A percentile compares a stretch with the other conserved stretches of the same genome.
Conservation (phyloP, 1,284 basidiomycete species). For the Mrakiaceae sp. region DNA sequence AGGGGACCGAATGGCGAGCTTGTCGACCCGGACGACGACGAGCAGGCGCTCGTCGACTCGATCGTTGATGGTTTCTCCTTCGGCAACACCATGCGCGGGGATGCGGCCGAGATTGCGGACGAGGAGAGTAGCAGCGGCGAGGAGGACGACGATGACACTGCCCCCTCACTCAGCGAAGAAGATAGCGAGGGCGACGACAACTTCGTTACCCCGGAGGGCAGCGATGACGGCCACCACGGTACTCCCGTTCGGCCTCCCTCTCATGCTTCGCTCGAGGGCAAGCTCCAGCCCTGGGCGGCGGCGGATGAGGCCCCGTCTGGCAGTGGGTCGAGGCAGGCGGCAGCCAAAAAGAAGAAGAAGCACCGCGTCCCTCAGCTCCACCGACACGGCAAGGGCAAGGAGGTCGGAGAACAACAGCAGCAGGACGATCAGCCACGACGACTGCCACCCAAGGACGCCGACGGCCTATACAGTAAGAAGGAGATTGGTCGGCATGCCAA, state of each 20-base stretch:
- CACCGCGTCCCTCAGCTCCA: background rate
- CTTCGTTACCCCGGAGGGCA: background rate
- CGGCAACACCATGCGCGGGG: slow-evolving; percentile 60
- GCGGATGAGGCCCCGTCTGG: slow-evolving; percentile 7
- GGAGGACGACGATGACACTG: slow-evolving; percentile 46
- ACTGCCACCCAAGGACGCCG: slow-evolving; percentile 46
- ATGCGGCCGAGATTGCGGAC: slow-evolving; percentile 65
- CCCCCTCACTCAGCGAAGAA: slow-evolving; percentile 36
- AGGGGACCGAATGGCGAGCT: slow-evolving; percentile 29
- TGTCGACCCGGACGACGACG: slow-evolving; percentile 44
- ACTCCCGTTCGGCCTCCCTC: too few species aligned
- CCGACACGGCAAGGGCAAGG: slow-evolving; percentile 8
- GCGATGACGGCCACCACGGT: background rate
- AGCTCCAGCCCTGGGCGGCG: slow-evolving; percentile 1
- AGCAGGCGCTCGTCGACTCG: slow-evolving; percentile 63
- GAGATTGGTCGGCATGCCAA: slow-evolving; percentile 21
- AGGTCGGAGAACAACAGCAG: background rate
- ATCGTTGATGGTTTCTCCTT: slow-evolving; percentile 69
- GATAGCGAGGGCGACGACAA: slow-evolving; percentile 33
- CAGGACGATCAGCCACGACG: background rate
- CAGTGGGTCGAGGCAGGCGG: slow-evolving; percentile 4
- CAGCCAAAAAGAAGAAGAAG: background rate
- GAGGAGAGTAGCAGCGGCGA: slow-evolving; percentile 42
- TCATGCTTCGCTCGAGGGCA: background rate
- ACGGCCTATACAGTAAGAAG: slow-evolving; percentile 21